Evolutionary conservation across 768 basidiomycete genomes (phyloP), one percentile per base, ranked within the genome.

Genomic region (Calvatia gigantea): DNA sequence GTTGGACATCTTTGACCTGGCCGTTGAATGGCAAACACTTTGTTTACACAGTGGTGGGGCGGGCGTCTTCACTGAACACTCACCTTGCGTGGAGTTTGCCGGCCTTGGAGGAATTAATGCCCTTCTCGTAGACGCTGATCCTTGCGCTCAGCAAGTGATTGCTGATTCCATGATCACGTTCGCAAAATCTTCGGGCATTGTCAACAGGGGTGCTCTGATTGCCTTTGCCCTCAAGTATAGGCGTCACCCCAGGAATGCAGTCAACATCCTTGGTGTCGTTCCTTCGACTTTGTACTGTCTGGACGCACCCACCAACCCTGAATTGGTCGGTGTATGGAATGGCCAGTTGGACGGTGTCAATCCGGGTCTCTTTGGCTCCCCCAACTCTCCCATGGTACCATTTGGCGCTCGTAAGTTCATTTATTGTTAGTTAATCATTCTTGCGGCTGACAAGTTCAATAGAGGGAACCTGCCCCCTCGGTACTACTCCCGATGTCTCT

Each of bases 91-190:
- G 56, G 62, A 69, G 19, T 69, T 75, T 27, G 77, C 71, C 4
- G 75, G 76, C 14, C 48, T 73, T 35, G 62, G 58, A 39, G 76
- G 74, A 23, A 72, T 73, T 64, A 72, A 72, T 60, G 76, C 77
- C 14, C 71, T 81, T 27, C 71, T 75, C 35, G 76, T 74, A 28
- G 69, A 71, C 23, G 74, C 76, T 1, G 74, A 74, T 63, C 69
- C 74, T 1, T 82, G 80, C 62, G 78, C 69, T 8, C 79, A 81
- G 56, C 80, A 80, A 63, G 69, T 73, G 57, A 69, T 71, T 54
- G 76, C 78, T 2, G 79, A 81, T 63, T 66, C 64, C 14, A 82
- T 82, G 78, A 73, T 80, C 60, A 71, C 71, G 49, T 81, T 78
- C 51, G 77, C 79, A 45, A 79, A 80, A 58, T 74, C 73, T 15